Percentiles rank a stretch among this genome's conserved stretches.
These are phyloP conservation scores for Rhododendron vialii DNA, from an alignment of 148 eudicot genomes.

Conservation along the genomic window DNA sequence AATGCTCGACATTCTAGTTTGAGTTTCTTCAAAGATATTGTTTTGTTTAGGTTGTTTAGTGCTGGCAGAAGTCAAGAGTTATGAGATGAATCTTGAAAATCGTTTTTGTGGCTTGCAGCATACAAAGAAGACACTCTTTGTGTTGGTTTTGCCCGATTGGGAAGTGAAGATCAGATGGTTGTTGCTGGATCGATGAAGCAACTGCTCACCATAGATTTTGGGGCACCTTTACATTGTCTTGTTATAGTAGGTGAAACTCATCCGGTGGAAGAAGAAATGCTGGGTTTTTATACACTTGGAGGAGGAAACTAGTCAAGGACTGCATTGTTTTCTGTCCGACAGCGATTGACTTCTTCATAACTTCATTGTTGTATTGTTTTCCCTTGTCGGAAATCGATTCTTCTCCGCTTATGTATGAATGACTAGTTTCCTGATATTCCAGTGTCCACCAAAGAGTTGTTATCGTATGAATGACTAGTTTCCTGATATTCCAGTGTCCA, in stretches of 20 bases:
- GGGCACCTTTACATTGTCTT: slow-evolving; percentile 78
- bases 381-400: background rate
- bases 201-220: slow-evolving; percentile 56
- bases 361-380: background rate
- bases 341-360: background rate
- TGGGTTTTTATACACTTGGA: slow-evolving; percentile 40
- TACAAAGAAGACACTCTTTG: slow-evolving; percentile 61
- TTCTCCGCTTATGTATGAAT: background rate
- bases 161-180: slow-evolving; percentile 72
- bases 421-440: background rate
- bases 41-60: background rate
- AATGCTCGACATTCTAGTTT: background rate
- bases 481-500: background rate
- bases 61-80: background rate
- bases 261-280: slow-evolving; percentile 82
- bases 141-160: slow-evolving; percentile 82
- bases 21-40: background rate
- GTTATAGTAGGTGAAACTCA: slow-evolving; percentile 76
- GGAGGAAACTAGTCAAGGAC: slow-evolving; percentile 4
- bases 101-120: slow-evolving; percentile 37
- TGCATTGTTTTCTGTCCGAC: background rate
- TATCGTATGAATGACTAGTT: background rate
- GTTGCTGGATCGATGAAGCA: slow-evolving; percentile 77
- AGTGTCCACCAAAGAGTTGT: background rate
- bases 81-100: background rate